These are phyloP conservation scores for Anthostomella pinea DNA, from an alignment of 2,329 filamentous ascomycete species.

Conservation along the genomic window DNA sequence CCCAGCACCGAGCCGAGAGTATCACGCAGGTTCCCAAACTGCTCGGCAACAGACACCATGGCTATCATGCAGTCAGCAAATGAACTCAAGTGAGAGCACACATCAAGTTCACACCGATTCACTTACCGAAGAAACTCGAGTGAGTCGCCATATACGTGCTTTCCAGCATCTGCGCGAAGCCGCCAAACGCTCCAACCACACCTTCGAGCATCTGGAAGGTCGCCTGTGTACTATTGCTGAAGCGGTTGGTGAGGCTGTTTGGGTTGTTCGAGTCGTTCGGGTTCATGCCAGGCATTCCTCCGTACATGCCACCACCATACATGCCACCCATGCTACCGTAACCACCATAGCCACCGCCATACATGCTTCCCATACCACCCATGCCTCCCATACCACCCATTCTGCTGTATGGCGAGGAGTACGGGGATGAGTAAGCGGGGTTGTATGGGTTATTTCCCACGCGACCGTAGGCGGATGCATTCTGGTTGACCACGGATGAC, in stretches of 20 bases:
- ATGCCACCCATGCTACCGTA: constrained; percentile 47
- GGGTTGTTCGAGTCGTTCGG: constrained; percentile 74
- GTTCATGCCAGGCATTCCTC: constrained; percentile 45
- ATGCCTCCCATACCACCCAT: constrained; percentile 43
- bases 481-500: constrained; percentile 78
- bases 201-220: constrained; percentile 99
- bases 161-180: constrained; percentile 98
- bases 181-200: constrained; percentile 92
- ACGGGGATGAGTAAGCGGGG: constrained; percentile 50
- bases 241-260: constrained; percentile 91
- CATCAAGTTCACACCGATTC: neutral
- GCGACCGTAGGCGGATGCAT: constrained; percentile 75
- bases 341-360: constrained; percentile 32
- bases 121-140: constrained; percentile 93
- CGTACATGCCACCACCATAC: constrained; percentile 36
- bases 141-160: constrained; percentile 99
- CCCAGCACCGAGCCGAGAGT: constrained; percentile 91
- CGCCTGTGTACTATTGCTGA: constrained; percentile 90
- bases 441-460: constrained; percentile 52
- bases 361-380: constrained; percentile 38
- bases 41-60: constrained; percentile 97
- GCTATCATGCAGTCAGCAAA: constrained; percentile 48
- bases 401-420: constrained; percentile 40
- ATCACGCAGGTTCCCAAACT: constrained; percentile 89
- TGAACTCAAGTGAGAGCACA: neutral